phyloP scores from a whole-genome alignment of 805 yeast species.

The Hagleromyces aurorensis region DNA sequence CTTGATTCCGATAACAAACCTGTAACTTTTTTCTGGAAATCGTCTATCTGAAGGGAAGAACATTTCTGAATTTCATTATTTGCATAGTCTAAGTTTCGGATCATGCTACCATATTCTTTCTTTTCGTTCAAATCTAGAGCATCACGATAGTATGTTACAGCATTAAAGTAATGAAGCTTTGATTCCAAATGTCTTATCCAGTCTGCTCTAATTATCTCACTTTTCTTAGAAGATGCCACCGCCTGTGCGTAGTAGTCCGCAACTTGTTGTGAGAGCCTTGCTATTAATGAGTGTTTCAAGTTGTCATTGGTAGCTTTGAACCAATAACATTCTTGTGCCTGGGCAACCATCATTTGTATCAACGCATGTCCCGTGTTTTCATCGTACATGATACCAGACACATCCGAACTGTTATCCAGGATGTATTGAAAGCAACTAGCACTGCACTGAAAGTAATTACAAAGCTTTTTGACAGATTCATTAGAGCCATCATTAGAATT shows the following conservation, averaged over 20 bases:
- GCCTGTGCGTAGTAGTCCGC: constrained; percentile 48
- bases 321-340: constrained; percentile 87
- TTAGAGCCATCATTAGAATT: constrained; percentile 36
- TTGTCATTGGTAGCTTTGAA: constrained; percentile 44
- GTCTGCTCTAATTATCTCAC: constrained; percentile 47
- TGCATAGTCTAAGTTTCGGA: constrained; percentile 39
- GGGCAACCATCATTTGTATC: constrained; percentile 55
- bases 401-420: constrained; percentile 12
- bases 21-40: constrained; percentile 39
- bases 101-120: constrained; percentile 61
- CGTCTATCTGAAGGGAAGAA: constrained; percentile 25
- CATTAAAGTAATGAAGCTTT: constrained; percentile 58
- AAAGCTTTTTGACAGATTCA: constrained; percentile 54
- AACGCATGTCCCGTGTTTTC: constrained; percentile 43
- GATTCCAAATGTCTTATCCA: constrained; percentile 57
- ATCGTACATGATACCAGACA: constrained; percentile 32
- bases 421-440: constrained; percentile 56
- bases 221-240: constrained; percentile 35
- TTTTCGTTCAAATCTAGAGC: constrained; percentile 34
- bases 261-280: constrained; percentile 59
- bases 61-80: constrained; percentile 33
- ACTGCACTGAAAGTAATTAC: constrained; percentile 57
- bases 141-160: constrained; percentile 61
- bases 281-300: constrained; percentile 49
- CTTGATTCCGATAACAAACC: constrained; percentile 48